Evolutionary conservation across 208 protist species (phyloP), one percentile per base, ranked within the genome.

Genomic region (Acanthamoeba triangularis): DNA sequence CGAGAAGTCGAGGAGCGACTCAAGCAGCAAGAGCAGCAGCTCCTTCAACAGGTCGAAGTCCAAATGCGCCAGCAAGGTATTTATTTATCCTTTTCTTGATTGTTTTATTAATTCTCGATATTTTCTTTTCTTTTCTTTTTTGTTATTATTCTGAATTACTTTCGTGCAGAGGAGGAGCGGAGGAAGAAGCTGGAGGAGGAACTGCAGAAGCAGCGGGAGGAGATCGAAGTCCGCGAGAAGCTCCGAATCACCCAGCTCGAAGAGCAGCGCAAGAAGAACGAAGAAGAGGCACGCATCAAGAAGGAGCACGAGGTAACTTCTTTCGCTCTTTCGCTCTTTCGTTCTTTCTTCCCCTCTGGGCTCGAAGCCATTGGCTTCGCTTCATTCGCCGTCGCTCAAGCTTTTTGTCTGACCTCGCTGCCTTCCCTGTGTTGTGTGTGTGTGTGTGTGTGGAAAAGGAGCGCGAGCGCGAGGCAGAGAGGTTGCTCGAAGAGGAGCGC

Each of bases 161-260:
- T 41, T 41, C 37, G n/a, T 47, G 14, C n/a, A 82, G 82, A 90
- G 44, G 82, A 90, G 52, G 82, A 90, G 54, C 44, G 82, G 23
- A 30, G 30, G 54, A 52, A 61, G 52, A 90, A 90, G 23, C 25
- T 90, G 41, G 82, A 90, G 54, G 82, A 90, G 52, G 82, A 90
- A 35, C 52, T 90, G 37, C n/a, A 90, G 28, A 90, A 44, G 37
- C 37, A 67, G 30, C 82, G 82, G 16, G 82, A 90, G 37, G 82
- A 90, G 44, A 44, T 44, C n/a, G 52, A 90, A 25, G 44, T 28
- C 4, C n/a, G 37, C n/a, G 82, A 65, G n/a, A 90, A 65, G 54
- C 82, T 67, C 7, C 33, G 28, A 23, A 10, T 52, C 7, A 33
- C 82, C 0, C 82, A 44, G 16, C n/a, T 65, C 33, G 82, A 90